Evolutionary conservation across 177 flowering plant genomes (phyloP).

Genomic region (Tripterygium wilfordii): DNA sequence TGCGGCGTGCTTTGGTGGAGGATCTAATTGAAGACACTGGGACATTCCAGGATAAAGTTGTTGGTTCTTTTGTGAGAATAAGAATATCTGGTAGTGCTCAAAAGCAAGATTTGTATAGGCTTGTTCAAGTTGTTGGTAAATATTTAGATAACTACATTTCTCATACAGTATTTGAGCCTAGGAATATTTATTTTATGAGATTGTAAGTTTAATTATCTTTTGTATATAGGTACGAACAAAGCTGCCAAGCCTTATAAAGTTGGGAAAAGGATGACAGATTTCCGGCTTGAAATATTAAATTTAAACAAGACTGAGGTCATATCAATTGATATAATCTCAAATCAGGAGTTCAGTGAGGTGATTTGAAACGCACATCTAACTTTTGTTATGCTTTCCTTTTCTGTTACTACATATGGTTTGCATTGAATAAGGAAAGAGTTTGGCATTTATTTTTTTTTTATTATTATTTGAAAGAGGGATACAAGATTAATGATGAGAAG

Average conservation of each 20-base stretch:
- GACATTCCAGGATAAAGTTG: constrained; percentile 64
- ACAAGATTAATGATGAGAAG: too few relatives aligned
- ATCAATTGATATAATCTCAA: constrained; percentile 78
- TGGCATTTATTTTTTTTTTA: too few relatives aligned
- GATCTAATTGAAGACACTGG: constrained; percentile 70
- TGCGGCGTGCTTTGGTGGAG: constrained; percentile 77
- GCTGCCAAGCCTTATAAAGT: constrained; percentile 66
- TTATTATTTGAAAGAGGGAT: too few relatives aligned
- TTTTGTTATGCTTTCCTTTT: too few relatives aligned
- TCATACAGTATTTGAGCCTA: background rate
- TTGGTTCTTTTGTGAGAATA: constrained; percentile 85
- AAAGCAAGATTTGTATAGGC: constrained; percentile 93
- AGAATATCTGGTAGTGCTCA: constrained; percentile 77
- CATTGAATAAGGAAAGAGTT: too few relatives aligned
- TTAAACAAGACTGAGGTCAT: constrained; percentile 74
- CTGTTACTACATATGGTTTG: too few relatives aligned
- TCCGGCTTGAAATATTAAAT: constrained; percentile 69
- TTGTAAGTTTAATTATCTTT: too few relatives aligned
- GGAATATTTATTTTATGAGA: too few relatives aligned
- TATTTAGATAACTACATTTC: constrained; percentile 2
- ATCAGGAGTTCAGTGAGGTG: constrained; percentile 95
- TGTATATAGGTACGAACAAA: constrained; percentile 64
- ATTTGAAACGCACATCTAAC: too few relatives aligned
- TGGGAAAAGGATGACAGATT: constrained; percentile 69
- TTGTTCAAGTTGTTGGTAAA: constrained; percentile 90